Evolutionary conservation across 768 basidiomycete genomes (phyloP).

Genomic region (Suillus americanus): DNA sequence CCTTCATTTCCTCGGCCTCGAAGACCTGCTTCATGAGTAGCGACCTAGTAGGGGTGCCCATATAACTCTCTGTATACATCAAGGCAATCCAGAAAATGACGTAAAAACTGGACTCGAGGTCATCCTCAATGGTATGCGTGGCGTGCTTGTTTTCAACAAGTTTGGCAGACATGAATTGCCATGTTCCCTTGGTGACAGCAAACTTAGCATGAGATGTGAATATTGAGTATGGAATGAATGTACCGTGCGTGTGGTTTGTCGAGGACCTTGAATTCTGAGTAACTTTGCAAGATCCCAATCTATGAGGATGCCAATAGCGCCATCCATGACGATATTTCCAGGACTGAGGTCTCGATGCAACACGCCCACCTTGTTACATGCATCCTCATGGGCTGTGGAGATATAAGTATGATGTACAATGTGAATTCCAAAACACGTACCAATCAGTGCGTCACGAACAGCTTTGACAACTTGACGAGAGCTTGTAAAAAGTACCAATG

Average conservation of each 20-base stretch:
- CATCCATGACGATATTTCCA: conserved; percentile 16
- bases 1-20: background rate
- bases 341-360: conserved; percentile 13
- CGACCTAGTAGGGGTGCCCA: background rate
- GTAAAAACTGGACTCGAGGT: conserved; percentile 31
- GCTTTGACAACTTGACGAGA: conserved; percentile 10
- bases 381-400: background rate
- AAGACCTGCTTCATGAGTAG: background rate
- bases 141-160: conserved; percentile 18
- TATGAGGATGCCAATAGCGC: conserved; percentile 15
- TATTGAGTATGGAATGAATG: background rate
- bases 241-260: background rate
- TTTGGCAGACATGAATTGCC: conserved; percentile 30
- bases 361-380: conserved; percentile 4
- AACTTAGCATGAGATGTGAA: background rate
- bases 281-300: conserved; percentile 27
- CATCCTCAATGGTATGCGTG: conserved; percentile 25
- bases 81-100: conserved; percentile 17
- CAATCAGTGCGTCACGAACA: conserved; percentile 7
- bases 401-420: background rate
- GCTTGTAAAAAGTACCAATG: background rate
- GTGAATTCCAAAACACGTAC: conserved; percentile 1
- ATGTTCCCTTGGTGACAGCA: conserved; percentile 27
- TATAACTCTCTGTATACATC: background rate
- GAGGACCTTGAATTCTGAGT: background rate